Base-by-base conservation (phyloP, 129 eudicot genomes). In the Scalesia atractyloides region DNA sequence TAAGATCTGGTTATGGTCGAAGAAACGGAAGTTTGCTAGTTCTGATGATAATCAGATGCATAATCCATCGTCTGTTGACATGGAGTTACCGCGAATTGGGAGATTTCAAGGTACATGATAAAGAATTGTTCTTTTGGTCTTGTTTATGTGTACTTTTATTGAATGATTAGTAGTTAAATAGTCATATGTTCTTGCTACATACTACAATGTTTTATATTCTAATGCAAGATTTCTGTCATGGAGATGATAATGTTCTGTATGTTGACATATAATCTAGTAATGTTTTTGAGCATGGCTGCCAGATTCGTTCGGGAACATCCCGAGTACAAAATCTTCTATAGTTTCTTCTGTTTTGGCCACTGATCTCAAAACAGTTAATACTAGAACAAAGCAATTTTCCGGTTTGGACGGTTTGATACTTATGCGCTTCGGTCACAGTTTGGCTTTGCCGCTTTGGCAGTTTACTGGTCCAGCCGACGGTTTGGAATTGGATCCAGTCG, bases 281-380 rank as follows among this genome's bases (percentile, higher is more conserved):
- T 74, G 36, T 16, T 17, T 17, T 33, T 73, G 69, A 73, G 60
- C 67, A 59, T 71, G 76, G 44, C 46, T 72, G 66, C 68, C n/a
- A 57, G 57, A 72, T 72, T 44, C 76, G 58, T 72, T 44, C 76
- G 58, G 46, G 34, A 33, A 50, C 50, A 64, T 64, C 41, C 54
- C 0, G 37, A 61, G 19, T 47, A 63, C 16, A 46, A 48, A 8
- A 39, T 59, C 48, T 48, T 63, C 30, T 24, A 3, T 24, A 36
- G 26, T 3, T 43, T 53, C 33, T 64, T 74, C 54, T 24, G 9
- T 24, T n/a, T n/a, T n/a, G n/a, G n/a, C n/a, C n/a, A n/a, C n/a
- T n/a, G n/a, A n/a, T n/a, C n/a, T n/a, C n/a, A n/a, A n/a, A n/a
- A n/a, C n/a, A n/a, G n/a, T n/a, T n/a, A n/a, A n/a, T n/a, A n/a